Evolutionary conservation across 2,329 filamentous ascomycete species (phyloP).

Genomic region (Talaromyces amestolkiae): DNA sequence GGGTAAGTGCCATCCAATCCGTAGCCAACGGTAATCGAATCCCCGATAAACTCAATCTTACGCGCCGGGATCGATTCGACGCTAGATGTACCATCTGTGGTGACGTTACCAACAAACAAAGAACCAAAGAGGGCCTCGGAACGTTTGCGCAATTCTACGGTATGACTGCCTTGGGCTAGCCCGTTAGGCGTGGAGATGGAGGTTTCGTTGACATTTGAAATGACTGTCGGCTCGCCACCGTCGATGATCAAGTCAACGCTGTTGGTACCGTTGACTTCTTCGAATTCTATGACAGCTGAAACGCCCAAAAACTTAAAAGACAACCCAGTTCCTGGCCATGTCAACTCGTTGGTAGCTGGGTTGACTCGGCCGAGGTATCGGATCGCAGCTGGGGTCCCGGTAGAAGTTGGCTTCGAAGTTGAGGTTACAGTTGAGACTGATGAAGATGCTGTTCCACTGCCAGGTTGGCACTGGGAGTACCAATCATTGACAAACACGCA

Average conservation of each 20-base stretch:
- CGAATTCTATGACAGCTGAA: not conserved
- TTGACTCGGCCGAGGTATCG: constrained; percentile 14
- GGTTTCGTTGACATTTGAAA: constrained; percentile 6
- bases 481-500: constrained; percentile 1
- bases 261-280: constrained; percentile 9
- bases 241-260: constrained; percentile 12
- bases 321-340: constrained; percentile 15
- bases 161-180: constrained; percentile 4
- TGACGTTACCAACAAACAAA: constrained; percentile 6
- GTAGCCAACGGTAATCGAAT: constrained; percentile 17
- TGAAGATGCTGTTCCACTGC: not conserved
- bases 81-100: not conserved
- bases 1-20: constrained; percentile 9
- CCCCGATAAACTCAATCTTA: constrained; percentile 13
- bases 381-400: not conserved
- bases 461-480: constrained; percentile 4
- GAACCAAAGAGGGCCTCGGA: constrained; percentile 14
- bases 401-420: not conserved
- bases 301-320: constrained; percentile 4
- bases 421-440: not conserved
- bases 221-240: constrained; percentile 2
- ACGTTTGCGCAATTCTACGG: constrained; percentile 11
- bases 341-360: constrained; percentile 9
- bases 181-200: constrained; percentile 7
- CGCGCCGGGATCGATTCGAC: not conserved